phyloP scores from a whole-genome alignment of 306 rosid genomes.

The Lupinus albus region DNA sequence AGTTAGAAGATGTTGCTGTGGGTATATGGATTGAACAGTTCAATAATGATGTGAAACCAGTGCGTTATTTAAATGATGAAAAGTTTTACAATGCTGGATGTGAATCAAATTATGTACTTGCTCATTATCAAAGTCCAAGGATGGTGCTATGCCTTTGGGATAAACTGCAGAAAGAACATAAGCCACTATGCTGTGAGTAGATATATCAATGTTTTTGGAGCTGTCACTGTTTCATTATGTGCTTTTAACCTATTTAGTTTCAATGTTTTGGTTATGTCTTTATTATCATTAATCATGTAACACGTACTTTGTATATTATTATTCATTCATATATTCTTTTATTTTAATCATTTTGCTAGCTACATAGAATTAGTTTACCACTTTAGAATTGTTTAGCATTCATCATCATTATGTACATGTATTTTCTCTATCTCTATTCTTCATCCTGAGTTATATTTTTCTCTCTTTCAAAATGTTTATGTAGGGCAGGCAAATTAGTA shows the following conservation, averaged over 20 bases:
- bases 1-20: constrained; percentile 96
- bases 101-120: constrained; percentile 71
- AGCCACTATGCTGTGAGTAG: constrained; percentile 77
- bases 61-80: constrained; percentile 69
- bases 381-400: constrained; percentile 1
- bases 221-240: constrained; percentile 11
- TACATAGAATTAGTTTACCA: not conserved
- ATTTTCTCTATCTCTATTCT: too few species aligned
- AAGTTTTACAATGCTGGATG: constrained; percentile 86
- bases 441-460: too few species aligned
- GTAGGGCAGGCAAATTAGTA: too few species aligned
- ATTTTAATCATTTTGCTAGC: constrained; percentile 2
- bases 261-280: constrained; percentile 21
- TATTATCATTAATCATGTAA: constrained; percentile 4
- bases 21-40: constrained; percentile 88
- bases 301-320: constrained; percentile 20
- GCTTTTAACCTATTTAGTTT: constrained; percentile 22
- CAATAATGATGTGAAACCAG: constrained; percentile 65
- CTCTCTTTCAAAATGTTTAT: too few species aligned
- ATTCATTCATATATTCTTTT: constrained; percentile 46
- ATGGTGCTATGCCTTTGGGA: constrained; percentile 92
- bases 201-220: constrained; percentile 22
- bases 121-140: constrained; percentile 87
- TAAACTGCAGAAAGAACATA: constrained; percentile 69
- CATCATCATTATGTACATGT: too few species aligned